phyloP scores from a whole-genome alignment of 169 alveolate genomes.

The Cytauxzoon felis region DNA sequence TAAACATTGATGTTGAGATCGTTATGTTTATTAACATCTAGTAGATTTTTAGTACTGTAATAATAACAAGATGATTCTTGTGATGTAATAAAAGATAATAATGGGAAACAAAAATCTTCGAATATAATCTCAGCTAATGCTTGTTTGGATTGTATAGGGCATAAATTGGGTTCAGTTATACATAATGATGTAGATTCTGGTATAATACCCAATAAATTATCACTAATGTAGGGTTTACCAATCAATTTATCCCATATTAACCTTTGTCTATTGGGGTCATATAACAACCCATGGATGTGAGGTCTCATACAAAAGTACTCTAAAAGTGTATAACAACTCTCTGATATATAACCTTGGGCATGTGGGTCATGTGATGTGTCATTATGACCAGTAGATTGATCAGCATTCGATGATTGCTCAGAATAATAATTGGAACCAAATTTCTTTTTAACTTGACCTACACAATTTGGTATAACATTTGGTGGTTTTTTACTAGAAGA shows the following conservation, averaged over 20 bases:
- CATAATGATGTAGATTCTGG: conserved; percentile 58
- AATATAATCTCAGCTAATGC: conserved; percentile 78
- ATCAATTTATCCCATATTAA: conserved; percentile 76
- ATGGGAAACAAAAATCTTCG: conserved; percentile 70
- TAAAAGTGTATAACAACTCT: conserved; percentile 71
- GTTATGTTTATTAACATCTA: background rate
- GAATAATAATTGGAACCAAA: conserved; percentile 35
- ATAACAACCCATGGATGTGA: conserved; percentile 64
- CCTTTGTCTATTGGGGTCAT: conserved; percentile 78
- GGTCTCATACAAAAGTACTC: conserved; percentile 83
- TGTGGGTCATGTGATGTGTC: conserved; percentile 8
- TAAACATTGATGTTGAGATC: conserved; percentile 2
- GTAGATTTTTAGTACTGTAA: conserved; percentile 16
- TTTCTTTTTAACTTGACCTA: conserved; percentile 77
- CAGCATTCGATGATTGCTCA: background rate
- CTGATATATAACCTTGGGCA: conserved; percentile 59
- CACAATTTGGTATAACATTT: conserved; percentile 74
- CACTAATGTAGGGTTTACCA: conserved; percentile 41
- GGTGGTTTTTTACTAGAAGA: conserved; percentile 74
- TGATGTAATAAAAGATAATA: conserved; percentile 72
- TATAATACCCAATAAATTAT: conserved; percentile 24
- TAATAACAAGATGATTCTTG: conserved; percentile 74
- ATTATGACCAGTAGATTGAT: background rate
- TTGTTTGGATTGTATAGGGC: conserved; percentile 78
- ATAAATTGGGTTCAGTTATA: conserved; percentile 79